These are phyloP conservation scores for Simmondsia chinensis DNA, from an alignment of 148 eudicot species.

Conservation along the genomic window DNA sequence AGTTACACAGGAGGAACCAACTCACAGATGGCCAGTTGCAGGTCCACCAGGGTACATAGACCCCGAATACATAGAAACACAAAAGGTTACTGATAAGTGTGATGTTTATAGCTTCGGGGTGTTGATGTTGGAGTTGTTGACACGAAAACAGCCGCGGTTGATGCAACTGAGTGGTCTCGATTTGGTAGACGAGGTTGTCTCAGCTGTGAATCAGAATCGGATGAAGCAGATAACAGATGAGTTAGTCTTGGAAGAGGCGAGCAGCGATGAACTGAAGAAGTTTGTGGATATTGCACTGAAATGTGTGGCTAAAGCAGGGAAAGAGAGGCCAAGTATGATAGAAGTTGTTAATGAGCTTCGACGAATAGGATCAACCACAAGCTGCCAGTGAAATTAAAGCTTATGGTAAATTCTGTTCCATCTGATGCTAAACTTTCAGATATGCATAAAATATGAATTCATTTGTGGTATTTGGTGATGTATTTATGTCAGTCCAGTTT, in stretches of 20 bases:
- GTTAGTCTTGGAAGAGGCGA: conserved; percentile 2
- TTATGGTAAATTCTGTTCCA: background rate
- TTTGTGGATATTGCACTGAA: conserved; percentile 12
- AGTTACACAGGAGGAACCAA: conserved; percentile 5
- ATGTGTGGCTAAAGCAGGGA: conserved; percentile 20
- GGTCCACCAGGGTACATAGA: conserved; percentile 20
- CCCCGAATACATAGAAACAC: conserved; percentile 11
- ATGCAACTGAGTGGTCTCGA: background rate
- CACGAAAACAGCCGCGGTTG: conserved; percentile 1
- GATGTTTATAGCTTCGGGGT: conserved; percentile 26
- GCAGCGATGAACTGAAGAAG: conserved; percentile 2
- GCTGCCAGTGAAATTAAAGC: background rate
- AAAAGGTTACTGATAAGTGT: conserved; percentile 20
- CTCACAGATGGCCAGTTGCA: conserved; percentile 10
- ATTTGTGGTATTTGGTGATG: too few species aligned
- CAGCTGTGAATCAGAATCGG: conserved; percentile 1
- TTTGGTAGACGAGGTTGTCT: conserved; percentile 12
- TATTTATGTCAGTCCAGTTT: too few species aligned
- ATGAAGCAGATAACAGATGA: conserved; percentile 6
- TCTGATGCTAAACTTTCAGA: background rate
- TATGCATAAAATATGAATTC: too few species aligned
- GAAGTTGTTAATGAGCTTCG: conserved; percentile 9
- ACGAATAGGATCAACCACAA: conserved; percentile 2
- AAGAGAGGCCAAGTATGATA: conserved; percentile 20
- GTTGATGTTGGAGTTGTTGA: conserved; percentile 13